phyloP scores from a whole-genome alignment of 768 basidiomycete species.

The Xerocomellus chrysenteron region DNA sequence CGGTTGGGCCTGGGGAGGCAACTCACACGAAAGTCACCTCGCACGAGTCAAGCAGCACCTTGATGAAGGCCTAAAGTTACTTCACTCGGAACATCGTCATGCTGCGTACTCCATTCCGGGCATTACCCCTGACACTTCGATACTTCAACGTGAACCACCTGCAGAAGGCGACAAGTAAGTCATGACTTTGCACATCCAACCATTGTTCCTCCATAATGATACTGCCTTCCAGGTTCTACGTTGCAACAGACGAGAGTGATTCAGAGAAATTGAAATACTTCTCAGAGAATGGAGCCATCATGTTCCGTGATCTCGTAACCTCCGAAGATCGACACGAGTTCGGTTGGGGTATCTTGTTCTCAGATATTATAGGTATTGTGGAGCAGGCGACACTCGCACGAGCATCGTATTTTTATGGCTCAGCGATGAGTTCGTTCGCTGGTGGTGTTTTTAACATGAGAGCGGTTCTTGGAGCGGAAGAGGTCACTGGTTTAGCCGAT shows the following conservation, averaged over 20 bases:
- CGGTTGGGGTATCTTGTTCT: slow-evolving; percentile 41
- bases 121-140: slow-evolving; percentile 7
- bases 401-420: slow-evolving; percentile 39
- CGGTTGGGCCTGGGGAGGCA: slow-evolving; percentile 35
- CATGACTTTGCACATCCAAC: background rate
- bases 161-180: slow-evolving; percentile 17
- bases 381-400: slow-evolving; percentile 39
- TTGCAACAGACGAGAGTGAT: slow-evolving; percentile 40
- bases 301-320: slow-evolving; percentile 40
- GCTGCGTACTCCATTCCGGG: slow-evolving; percentile 18
- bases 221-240: slow-evolving; percentile 23
- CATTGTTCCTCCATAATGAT: background rate
- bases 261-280: slow-evolving; percentile 31
- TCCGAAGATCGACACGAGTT: slow-evolving; percentile 37
- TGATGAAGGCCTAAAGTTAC: slow-evolving; percentile 27
- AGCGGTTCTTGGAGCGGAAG: slow-evolving; percentile 35
- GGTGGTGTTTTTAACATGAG: slow-evolving; percentile 41
- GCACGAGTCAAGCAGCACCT: slow-evolving; percentile 33
- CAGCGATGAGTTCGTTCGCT: slow-evolving; percentile 38
- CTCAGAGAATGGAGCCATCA: slow-evolving; percentile 33
- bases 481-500: slow-evolving; percentile 33
- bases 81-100: slow-evolving; percentile 19
- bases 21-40: slow-evolving; percentile 32
- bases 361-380: slow-evolving; percentile 40
- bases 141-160: slow-evolving; percentile 19